Base-by-base conservation (phyloP, 2,329 filamentous ascomycete genomes). In the Diplodia mutila region DNA sequence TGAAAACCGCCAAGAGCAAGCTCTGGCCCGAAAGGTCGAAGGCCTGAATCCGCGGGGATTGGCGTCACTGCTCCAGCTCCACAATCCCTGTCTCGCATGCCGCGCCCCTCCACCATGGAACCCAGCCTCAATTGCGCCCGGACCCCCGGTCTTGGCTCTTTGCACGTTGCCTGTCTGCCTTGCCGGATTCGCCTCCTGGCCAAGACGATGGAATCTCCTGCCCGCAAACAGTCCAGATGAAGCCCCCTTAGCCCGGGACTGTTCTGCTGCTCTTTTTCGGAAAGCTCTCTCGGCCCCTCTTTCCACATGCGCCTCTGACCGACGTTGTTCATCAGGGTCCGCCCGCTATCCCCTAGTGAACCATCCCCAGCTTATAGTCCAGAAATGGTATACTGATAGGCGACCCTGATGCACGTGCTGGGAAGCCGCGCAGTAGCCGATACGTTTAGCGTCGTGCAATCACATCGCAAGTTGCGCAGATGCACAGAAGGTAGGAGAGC, bases 371-470 rank as follows among this genome's bases (percentile, higher is more conserved):
- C 23, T 5, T 32, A 63, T 63, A 49, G 27, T 37, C 59, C 59
- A 27, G 34, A 63, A 23, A 48, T 16, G 59, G 42, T 51, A 63
- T 63, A 63, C 59, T 63, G 42, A 52, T 63, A 12, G 46, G 46
- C 59, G 59, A 63, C 42, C 59, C 59, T 63, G 59, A 63, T 27
- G 59, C 46, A 51, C 59, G n/a, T 46, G 18, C 46, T 63, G 46
- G 59, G 59, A 63, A 63, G 59, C 12, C 21, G 59, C 49, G 59
- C 59, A 63, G 46, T 37, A 63, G 46, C 21, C 46, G 59, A 63
- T 37, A 63, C 59, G 8, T 5, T 63, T 63, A 63, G 59, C 29
- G 59, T 63, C 59, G 59, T 63, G 59, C 46, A 37, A 63, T 63
- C 59, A 63, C 6, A 49, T 61, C 57, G 57, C 57, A 42, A 32